Evolutionary conservation across 129 eudicot genomes (phyloP).

Genomic region (Arctium minus): DNA sequence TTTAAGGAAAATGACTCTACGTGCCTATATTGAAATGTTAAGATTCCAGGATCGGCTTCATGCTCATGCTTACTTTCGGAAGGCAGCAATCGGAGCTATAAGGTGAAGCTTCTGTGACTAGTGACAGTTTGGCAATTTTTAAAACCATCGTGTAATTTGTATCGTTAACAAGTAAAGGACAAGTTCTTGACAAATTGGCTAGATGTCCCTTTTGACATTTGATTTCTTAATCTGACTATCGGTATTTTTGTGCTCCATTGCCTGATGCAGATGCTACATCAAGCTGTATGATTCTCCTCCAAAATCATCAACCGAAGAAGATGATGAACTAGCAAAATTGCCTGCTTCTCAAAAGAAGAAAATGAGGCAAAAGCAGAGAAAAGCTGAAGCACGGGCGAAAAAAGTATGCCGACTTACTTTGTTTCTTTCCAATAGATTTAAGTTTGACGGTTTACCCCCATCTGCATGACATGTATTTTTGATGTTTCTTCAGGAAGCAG

Average conservation of each 20-base stretch:
- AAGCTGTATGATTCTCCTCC: conserved; percentile 87
- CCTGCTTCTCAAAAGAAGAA: conserved; percentile 91
- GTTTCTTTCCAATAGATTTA: conserved; percentile 8
- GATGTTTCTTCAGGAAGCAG: conserved; percentile 67
- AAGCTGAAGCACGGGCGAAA: conserved; percentile 95
- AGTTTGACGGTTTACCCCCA: conserved; percentile 3
- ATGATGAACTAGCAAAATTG: conserved; percentile 73
- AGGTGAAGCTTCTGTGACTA: conserved; percentile 41
- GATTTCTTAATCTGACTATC: background rate
- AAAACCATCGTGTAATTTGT: background rate
- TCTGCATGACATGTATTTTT: conserved; percentile 11
- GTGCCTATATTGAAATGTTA: conserved; percentile 89
- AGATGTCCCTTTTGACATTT: conserved; percentile 2
- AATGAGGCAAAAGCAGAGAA: conserved; percentile 88
- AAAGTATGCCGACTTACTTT: conserved; percentile 41
- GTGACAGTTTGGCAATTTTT: background rate
- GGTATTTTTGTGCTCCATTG: background rate
- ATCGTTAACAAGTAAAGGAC: background rate
- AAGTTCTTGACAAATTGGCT: background rate
- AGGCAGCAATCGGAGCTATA: conserved; percentile 96
- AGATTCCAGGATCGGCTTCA: conserved; percentile 92
- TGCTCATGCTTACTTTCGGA: conserved; percentile 82
- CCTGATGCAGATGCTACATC: conserved; percentile 72
- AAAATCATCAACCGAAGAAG: conserved; percentile 85
- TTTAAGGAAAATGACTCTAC: conserved; percentile 95